These are phyloP conservation scores for Sarocladium kiliense DNA, from an alignment of 2,329 filamentous ascomycete genomes.

Conservation along the genomic window DNA sequence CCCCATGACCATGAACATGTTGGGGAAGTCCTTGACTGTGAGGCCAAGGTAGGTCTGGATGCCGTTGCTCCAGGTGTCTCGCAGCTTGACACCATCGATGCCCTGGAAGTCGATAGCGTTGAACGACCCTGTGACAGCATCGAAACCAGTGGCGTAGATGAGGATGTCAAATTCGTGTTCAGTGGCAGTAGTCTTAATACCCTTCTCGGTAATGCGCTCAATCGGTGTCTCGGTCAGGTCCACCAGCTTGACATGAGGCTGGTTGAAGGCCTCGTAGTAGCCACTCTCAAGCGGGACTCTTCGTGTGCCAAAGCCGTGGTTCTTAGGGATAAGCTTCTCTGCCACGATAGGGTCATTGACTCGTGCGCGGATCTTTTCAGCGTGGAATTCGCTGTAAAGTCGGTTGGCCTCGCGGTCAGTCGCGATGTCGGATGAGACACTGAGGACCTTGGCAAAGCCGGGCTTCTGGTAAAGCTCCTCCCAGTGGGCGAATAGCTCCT, in stretches of 20 bases:
- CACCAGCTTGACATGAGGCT: conserved; percentile 39
- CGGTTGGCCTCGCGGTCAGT: not conserved
- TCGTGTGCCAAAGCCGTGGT: conserved; percentile 14
- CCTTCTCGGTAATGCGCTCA: conserved; percentile 26
- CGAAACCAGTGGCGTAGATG: conserved; percentile 37
- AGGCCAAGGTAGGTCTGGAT: conserved; percentile 36
- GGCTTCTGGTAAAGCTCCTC: conserved; percentile 46
- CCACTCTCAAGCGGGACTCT: conserved; percentile 39
- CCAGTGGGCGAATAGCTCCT: conserved; percentile 45
- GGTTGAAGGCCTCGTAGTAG: conserved; percentile 46
- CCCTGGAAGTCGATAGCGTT: conserved; percentile 37
- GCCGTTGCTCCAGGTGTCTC: conserved; percentile 30
- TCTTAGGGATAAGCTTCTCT: conserved; percentile 28
- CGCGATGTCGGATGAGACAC: conserved; percentile 29
- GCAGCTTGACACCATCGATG: conserved; percentile 29
- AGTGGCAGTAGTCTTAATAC: conserved; percentile 26
- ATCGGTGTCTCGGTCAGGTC: conserved; percentile 39
- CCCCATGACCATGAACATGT: conserved; percentile 42
- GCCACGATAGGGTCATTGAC: conserved; percentile 29
- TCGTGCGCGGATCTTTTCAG: conserved; percentile 14
- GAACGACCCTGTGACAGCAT: conserved; percentile 27
- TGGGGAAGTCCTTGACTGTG: conserved; percentile 36
- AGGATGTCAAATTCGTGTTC: conserved; percentile 21
- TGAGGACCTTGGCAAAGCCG: conserved; percentile 17
- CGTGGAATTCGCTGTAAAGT: conserved; percentile 1